Evolutionary conservation across 2,329 filamentous ascomycete species (phyloP), one percentile per base, ranked within the genome.

Genomic region (Aureobasidium sp.): DNA sequence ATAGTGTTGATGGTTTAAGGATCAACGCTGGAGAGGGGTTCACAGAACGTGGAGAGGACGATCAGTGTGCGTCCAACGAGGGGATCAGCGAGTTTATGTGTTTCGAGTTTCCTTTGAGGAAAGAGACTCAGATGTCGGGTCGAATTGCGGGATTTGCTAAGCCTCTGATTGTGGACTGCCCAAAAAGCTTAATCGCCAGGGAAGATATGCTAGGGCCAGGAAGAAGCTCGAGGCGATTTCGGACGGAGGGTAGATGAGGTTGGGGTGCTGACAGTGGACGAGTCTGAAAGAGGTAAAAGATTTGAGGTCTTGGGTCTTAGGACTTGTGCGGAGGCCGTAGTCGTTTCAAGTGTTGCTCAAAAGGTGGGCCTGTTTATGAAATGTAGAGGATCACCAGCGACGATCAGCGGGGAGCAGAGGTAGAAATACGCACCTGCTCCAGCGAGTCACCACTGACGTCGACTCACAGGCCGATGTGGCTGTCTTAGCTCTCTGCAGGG

Each of bases 81-180:
- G 77, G 76, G 78, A 79, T 79, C 77, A 78, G 77, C 77, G 75
- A 70, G 71, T 70, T 74, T 73, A 73, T 70, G 71, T 71, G 68
- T 63, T 68, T 59, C 60, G 61, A 53, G 44, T 59, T 49, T 50
- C 59, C 29, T 32, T 10, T 27, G 59, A 32, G 59, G 14, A n/a
- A 14, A n/a, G 37, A 44, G 9, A 6, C 37, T 51, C 58, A 42
- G 36, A 45, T 59, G 57, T 59, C 57, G 48, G 29, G 58, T 61
- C 27, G 53, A 21, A 21, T 16, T 16, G 58, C 27, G 37, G 37
- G 48, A 48, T 39, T 39, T 39, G 45, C 36, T 49, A 59, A 59
- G 55, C 55, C 54, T 59, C 55, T 59, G 34, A 25, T 16, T n/a
- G 55, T 49, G 54, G 54, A 37, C 21, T 34, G 25, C 27, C 54